Evolutionary conservation across 371 early-diverging fungal genomes (phyloP).

Genomic region (Rhizopus stolonifer): DNA sequence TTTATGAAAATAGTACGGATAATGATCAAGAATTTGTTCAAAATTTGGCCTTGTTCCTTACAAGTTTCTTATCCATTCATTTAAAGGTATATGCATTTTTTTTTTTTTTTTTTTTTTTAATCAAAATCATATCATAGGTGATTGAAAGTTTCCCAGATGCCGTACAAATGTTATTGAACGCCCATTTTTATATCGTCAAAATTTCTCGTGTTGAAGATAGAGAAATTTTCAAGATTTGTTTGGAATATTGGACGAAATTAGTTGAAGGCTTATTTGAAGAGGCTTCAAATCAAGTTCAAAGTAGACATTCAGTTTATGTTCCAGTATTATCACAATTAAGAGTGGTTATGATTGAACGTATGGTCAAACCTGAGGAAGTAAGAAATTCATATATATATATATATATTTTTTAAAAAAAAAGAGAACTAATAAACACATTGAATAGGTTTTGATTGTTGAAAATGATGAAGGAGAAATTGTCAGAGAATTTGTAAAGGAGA

Average conservation of each 20-base stretch:
- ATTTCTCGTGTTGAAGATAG: constrained; percentile 94
- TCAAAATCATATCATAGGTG: constrained; percentile 5
- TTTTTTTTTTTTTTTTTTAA: neutral
- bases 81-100: constrained; percentile 59
- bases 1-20: constrained; percentile 82
- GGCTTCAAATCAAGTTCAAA: constrained; percentile 51
- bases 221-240: constrained; percentile 96
- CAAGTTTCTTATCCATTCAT: constrained; percentile 81
- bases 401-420: too few species aligned
- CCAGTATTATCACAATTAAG: constrained; percentile 79
- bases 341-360: constrained; percentile 91
- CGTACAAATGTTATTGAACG: constrained; percentile 72
- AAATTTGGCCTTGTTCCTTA: constrained; percentile 64
- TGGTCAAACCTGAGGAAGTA: constrained; percentile 97
- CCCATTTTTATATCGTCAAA: constrained; percentile 86
- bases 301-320: constrained; percentile 9
- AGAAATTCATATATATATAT: constrained; percentile 2
- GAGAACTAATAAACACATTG: too few species aligned
- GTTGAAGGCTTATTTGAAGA: constrained; percentile 86
- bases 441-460: constrained; percentile 93
- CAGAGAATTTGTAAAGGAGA: constrained; percentile 97
- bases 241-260: constrained; percentile 95
- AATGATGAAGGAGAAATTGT: constrained; percentile 99
- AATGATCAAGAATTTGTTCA: constrained; percentile 82
- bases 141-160: constrained; percentile 58